A percentile compares a stretch with the other conserved stretches of the same genome.
Conservation (phyloP, 2,329 filamentous ascomycete genomes). For the Aspergillus fructus region DNA sequence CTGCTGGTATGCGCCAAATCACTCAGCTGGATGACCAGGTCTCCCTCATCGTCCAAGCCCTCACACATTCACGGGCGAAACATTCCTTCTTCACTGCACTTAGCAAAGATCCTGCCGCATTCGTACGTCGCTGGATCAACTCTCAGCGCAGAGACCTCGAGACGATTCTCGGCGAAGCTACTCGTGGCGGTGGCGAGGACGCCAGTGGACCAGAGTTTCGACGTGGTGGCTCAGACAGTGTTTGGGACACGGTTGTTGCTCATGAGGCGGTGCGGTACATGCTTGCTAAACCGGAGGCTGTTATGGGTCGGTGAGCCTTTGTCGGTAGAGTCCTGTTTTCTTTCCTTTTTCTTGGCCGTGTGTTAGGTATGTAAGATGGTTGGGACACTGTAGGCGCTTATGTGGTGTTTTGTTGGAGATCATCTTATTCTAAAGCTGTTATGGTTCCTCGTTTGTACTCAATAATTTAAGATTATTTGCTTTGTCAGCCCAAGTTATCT, state of each 20-base stretch:
- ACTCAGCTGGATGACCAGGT: constrained; percentile 79
- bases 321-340: background rate
- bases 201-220: constrained; percentile 47
- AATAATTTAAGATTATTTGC: background rate
- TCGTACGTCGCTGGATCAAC: constrained; percentile 83
- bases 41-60: constrained; percentile 76
- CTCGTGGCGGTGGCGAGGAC: constrained; percentile 58
- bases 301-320: constrained; percentile 21
- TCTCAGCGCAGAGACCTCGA: constrained; percentile 90
- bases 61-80: constrained; percentile 83
- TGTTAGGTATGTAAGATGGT: constrained; percentile 1
- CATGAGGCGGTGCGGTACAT: constrained; percentile 62
- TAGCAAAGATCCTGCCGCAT: constrained; percentile 76
- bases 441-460: constrained; percentile 5
- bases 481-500: background rate
- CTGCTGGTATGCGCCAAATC: constrained; percentile 73
- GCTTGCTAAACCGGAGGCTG: constrained; percentile 51
- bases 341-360: background rate
- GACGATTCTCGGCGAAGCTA: constrained; percentile 79
- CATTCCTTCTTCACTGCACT: constrained; percentile 82
- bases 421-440: constrained; percentile 10
- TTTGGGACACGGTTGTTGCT: constrained; percentile 63
- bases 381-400: constrained; percentile 24
- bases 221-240: constrained; percentile 55
- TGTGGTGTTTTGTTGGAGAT: constrained; percentile 21